Base-by-base conservation (phyloP, 345 rosid genomes). In the Streptanthus diversifolius region DNA sequence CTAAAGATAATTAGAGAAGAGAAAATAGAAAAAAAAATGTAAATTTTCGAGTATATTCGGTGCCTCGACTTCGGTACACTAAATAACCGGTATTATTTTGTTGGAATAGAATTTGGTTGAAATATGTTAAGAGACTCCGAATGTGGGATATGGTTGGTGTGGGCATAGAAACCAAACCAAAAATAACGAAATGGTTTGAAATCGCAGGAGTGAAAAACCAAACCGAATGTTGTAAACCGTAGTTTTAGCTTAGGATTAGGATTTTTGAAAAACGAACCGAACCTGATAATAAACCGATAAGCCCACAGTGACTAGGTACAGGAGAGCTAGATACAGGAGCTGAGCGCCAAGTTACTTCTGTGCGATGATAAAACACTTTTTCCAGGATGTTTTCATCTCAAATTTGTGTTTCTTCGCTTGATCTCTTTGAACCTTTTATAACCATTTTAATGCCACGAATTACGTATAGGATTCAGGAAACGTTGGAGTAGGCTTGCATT, bases 251-350 rank as follows among this genome's bases (percentile, higher is more conserved):
- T 21, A n/a, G n/a, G 18, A 22, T 17, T 17, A 37, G 3, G 32
- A 39, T n/a, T 2, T 49, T 59, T 59, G 43, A 49, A 48, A 71
- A 73, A 37, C 70, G 47, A 60, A 72, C 44, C 45, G 27, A 63
- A 72, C 48, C 9, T 5, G 43, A 49, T 25, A 11, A 24, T 71
- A 49, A 61, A 71, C 76, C 76, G 63, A 19, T 19, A 39, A 48
- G 13, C 5, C 48, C 14, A 30, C 15, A 30, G 35, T 35, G 36
- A 14, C 51, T 71, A 8, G 75, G 75, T 71, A 47, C n/a, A n/a
- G 95, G 97, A 65, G 97, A 87, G 77, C 87, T 90, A 15, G 98
- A 93, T 80, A 89, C 97, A 5, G 83, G 77, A 79, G 29, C 70
- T 56, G 95, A 51, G 78, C 74, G 15, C 97, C 96, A 13, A 81